phyloP scores from a whole-genome alignment of 1,139 yeast genomes.

The Pichia sp. region DNA sequence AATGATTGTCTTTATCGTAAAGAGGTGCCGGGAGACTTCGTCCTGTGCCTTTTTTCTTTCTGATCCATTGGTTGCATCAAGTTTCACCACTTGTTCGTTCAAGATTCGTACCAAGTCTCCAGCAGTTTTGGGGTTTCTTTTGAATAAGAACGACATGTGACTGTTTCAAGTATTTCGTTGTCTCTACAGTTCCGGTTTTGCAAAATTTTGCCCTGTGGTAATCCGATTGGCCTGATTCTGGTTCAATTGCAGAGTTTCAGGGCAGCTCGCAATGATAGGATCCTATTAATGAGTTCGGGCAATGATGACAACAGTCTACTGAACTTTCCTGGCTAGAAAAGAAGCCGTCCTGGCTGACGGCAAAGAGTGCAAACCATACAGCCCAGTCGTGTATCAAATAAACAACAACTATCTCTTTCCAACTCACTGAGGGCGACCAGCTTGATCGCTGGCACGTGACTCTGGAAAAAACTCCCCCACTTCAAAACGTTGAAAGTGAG shows the following conservation, averaged over 20 bases:
- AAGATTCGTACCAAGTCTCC: constrained; percentile 73
- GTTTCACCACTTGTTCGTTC: constrained; percentile 65
- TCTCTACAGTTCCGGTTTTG: no score
- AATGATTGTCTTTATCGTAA: constrained; percentile 62
- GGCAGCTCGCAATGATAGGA: no score
- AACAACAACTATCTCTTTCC: neutral
- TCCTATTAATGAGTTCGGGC: no score
- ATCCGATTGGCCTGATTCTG: no score
- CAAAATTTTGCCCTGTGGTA: neutral
- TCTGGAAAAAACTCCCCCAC: neutral
- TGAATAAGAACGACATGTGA: constrained; percentile 81
- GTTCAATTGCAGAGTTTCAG: no score
- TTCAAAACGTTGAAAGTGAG: no score
- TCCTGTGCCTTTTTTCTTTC: constrained; percentile 64
- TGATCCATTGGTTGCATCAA: constrained; percentile 49
- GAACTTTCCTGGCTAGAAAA: no score
- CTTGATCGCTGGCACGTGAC: neutral
- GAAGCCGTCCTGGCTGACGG: no score
- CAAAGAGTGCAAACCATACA: neutral
- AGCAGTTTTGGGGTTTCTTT: constrained; percentile 89
- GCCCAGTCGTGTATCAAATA: neutral
- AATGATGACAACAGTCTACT: no score
- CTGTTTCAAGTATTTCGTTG: neutral
- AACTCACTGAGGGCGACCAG: neutral
- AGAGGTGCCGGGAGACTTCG: constrained; percentile 65